phyloP scores from a whole-genome alignment of 306 rosid species.

The Vicia villosa region DNA sequence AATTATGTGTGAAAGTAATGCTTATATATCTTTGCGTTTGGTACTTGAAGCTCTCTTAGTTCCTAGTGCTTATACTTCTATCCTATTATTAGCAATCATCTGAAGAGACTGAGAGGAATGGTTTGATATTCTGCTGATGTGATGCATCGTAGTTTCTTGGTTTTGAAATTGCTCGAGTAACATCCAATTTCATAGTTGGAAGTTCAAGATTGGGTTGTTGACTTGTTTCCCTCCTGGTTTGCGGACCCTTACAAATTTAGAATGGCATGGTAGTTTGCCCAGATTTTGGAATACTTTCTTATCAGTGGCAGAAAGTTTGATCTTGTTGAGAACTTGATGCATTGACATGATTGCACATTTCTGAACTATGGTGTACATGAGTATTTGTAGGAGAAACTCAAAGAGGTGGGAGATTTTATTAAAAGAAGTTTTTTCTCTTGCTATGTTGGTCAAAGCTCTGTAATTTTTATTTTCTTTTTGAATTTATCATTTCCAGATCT shows the following conservation, averaged over 20 bases:
- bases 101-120: slow-evolving; percentile 3
- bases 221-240: no score
- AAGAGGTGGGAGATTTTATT: no score
- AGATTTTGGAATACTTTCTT: neutral
- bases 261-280: neutral
- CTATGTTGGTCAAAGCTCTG: no score
- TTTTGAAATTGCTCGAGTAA: neutral
- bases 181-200: neutral
- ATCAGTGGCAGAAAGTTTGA: neutral
- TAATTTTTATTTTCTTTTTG: no score
- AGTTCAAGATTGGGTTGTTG: neutral
- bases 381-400: no score
- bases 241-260: neutral
- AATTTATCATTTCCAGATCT: no score
- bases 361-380: neutral
- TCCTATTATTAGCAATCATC: neutral
- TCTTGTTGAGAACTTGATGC: neutral
- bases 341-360: neutral
- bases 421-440: no score
- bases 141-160: neutral
- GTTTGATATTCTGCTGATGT: neutral
- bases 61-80: slow-evolving; percentile 9
- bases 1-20: slow-evolving; percentile 5
- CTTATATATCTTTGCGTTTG: neutral
- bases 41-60: neutral